Percentiles rank a stretch among this genome's conserved stretches.
Evolutionary conservation across 148 eudicot genomes (phyloP).

Genomic region (Chenopodium formosanum): DNA sequence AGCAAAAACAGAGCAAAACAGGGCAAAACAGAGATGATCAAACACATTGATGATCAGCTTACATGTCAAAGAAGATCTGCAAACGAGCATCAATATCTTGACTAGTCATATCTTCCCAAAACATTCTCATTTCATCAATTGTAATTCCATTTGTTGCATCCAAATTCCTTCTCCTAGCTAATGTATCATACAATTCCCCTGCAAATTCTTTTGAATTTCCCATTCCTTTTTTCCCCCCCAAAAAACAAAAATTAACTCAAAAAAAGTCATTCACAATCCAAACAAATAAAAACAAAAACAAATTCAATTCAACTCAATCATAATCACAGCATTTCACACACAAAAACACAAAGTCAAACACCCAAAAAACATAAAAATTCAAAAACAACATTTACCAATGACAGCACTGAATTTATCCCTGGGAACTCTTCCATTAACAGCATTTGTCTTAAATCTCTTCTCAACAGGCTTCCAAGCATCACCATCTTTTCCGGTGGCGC

Average conservation of each 20-base stretch:
- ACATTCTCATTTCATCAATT: conserved; percentile 54
- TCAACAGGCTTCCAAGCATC: conserved; percentile 74
- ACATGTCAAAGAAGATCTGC: conserved; percentile 91
- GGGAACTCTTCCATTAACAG: conserved; percentile 51
- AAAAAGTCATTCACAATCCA: neutral
- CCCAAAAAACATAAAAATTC: neutral
- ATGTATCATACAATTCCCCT: conserved; percentile 65
- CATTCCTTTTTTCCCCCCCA: conserved; percentile 56
- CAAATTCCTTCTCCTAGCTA: conserved; percentile 70
- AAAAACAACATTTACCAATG: conserved; percentile 51
- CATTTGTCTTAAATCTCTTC: conserved; percentile 51
- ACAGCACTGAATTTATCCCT: conserved; percentile 73
- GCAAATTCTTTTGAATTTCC: conserved; percentile 77
- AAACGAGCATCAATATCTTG: conserved; percentile 77
- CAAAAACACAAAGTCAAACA: no score
- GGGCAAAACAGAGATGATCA: neutral
- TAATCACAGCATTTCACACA: neutral
- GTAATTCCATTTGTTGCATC: conserved; percentile 61
- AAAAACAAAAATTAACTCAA: neutral
- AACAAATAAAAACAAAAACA: neutral
- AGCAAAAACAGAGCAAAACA: conserved; percentile 1
- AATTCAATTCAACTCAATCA: neutral
- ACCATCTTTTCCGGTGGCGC: conserved; percentile 64
- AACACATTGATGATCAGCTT: conserved; percentile 25
- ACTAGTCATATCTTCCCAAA: conserved; percentile 90